Percentiles rank a stretch among this genome's conserved stretches.
Evolutionary conservation across 768 basidiomycete genomes (phyloP).

Genomic region (Amanita inopinata): DNA sequence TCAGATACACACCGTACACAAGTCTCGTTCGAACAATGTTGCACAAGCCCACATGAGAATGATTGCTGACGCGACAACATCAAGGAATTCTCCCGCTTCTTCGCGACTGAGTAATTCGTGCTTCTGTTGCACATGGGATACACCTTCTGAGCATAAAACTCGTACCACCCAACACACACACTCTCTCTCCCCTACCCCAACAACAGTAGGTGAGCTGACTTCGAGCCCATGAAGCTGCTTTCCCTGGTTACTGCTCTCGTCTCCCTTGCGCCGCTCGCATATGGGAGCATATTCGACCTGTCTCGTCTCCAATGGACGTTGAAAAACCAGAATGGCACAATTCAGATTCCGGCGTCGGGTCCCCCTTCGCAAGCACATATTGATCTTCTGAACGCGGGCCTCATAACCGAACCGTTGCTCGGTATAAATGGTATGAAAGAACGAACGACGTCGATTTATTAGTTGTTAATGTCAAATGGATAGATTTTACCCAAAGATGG

Average conservation of each 20-base stretch:
- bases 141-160: too few relatives aligned
- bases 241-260: not conserved
- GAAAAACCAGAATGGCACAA: conserved; percentile 41
- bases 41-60: too few relatives aligned
- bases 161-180: too few relatives aligned
- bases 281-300: conserved; percentile 25
- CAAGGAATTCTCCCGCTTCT: too few relatives aligned
- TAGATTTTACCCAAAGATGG: conserved; percentile 49
- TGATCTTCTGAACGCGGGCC: conserved; percentile 39
- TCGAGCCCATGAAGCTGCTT: not conserved
- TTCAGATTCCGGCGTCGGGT: conserved; percentile 39
- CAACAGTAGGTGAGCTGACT: too few relatives aligned
- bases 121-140: too few relatives aligned
- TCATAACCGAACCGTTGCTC: conserved; percentile 44
- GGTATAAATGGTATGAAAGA: conserved; percentile 40
- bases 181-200: too few relatives aligned
- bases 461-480: not conserved
- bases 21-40: too few relatives aligned
- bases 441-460: not conserved
- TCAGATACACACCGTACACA: too few relatives aligned
- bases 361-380: conserved; percentile 48
- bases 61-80: too few relatives aligned
- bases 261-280: not conserved
- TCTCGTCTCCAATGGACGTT: conserved; percentile 42
- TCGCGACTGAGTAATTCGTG: too few relatives aligned